phyloP scores from a whole-genome alignment of 345 rosid species.

The Aethionema arabicum region DNA sequence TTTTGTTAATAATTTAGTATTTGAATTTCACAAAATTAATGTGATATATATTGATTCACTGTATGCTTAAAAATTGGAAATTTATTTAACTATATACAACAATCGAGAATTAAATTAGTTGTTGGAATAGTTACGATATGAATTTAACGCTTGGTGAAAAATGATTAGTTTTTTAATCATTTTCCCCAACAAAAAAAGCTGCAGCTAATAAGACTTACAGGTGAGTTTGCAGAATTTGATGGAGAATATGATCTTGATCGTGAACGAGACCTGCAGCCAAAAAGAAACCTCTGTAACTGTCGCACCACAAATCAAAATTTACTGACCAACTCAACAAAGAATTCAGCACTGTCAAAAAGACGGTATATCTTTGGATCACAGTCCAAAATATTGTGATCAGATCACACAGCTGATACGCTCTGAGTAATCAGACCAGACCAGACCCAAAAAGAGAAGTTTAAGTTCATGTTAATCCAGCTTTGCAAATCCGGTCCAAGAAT shows the following conservation, averaged over 20 bases:
- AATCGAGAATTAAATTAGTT: too few relatives aligned
- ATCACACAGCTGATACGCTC: conserved; percentile 33
- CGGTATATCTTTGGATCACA: conserved; percentile 1
- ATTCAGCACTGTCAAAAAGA: conserved; percentile 16
- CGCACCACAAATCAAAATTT: conserved; percentile 4
- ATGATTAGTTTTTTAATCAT: background rate
- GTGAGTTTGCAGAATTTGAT: conserved; percentile 56
- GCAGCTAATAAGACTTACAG: conserved; percentile 49
- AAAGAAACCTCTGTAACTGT: conserved; percentile 17
- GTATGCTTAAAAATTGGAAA: too few relatives aligned
- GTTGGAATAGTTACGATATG: too few relatives aligned
- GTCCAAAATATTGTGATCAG: conserved; percentile 25
- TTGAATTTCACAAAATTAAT: too few relatives aligned
- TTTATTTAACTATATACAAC: too few relatives aligned
- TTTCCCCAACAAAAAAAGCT: background rate
- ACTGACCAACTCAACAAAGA: conserved; percentile 25
- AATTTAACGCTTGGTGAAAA: too few relatives aligned
- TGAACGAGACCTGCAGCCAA: conserved; percentile 32
- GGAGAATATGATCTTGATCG: conserved; percentile 50
- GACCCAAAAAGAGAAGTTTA: conserved; percentile 20
- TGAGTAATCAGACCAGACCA: conserved; percentile 26
- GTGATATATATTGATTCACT: too few relatives aligned
- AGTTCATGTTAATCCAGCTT: conserved; percentile 46
- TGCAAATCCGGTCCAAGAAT: conserved; percentile 36
- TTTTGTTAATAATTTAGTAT: too few relatives aligned